phyloP scores from a whole-genome alignment of 768 basidiomycete genomes.

The Leccinum fibrillosum region DNA sequence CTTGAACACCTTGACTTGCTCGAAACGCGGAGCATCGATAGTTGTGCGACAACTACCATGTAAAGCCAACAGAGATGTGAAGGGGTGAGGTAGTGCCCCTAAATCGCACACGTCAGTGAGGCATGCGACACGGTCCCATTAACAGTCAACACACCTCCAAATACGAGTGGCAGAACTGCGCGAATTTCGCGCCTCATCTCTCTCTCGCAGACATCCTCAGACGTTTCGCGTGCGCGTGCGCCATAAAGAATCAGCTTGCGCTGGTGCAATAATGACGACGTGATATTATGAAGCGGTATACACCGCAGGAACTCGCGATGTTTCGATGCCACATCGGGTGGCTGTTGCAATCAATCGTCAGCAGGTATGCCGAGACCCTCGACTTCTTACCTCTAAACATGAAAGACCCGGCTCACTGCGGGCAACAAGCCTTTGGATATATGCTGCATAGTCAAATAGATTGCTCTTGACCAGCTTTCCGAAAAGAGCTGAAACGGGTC shows the following conservation, averaged over 20 bases:
- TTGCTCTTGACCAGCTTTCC: slow-evolving; percentile 69
- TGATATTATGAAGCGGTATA: slow-evolving; percentile 65
- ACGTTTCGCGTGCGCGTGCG: slow-evolving; percentile 61
- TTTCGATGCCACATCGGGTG: slow-evolving; percentile 40
- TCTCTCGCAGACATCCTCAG: slow-evolving; percentile 67
- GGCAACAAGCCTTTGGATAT: slow-evolving; percentile 79
- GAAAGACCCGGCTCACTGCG: slow-evolving; percentile 66
- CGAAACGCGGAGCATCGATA: slow-evolving; percentile 60
- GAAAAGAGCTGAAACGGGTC: slow-evolving; percentile 62
- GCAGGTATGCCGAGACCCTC: not conserved
- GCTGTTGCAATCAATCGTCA: slow-evolving; percentile 4
- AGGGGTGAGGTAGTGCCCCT: slow-evolving; percentile 32
- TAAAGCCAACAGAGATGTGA: slow-evolving; percentile 38
- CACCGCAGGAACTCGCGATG: slow-evolving; percentile 69
- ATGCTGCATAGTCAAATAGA: slow-evolving; percentile 70
- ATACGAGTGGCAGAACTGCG: slow-evolving; percentile 59
- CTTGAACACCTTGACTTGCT: slow-evolving; percentile 67
- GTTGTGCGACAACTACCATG: slow-evolving; percentile 44
- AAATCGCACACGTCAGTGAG: slow-evolving; percentile 11
- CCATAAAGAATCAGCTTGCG: slow-evolving; percentile 71
- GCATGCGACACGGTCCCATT: not conserved
- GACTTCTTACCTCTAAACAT: slow-evolving; percentile 44
- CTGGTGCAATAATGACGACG: slow-evolving; percentile 60
- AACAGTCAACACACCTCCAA: slow-evolving; percentile 46
- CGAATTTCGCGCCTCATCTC: slow-evolving; percentile 72